phyloP scores from a whole-genome alignment of 768 basidiomycete genomes.

The Lentinula sp. region DNA sequence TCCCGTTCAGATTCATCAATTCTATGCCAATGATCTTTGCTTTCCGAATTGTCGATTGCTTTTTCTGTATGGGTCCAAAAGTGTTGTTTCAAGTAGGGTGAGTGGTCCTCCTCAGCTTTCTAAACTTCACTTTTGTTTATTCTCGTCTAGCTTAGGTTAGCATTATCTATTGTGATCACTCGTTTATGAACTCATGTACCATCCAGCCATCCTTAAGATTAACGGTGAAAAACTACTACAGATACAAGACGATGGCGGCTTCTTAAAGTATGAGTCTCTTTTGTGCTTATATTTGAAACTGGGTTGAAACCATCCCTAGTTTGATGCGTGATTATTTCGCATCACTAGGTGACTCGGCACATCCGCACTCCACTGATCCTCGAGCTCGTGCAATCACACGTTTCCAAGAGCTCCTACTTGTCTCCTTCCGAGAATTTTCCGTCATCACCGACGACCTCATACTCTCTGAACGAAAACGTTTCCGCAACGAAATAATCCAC shows the following conservation, averaged over 20 bases:
- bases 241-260: slow-evolving; percentile 94
- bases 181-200: slow-evolving; percentile 12
- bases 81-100: slow-evolving; percentile 98
- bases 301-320: slow-evolving; percentile 29
- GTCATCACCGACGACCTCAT: slow-evolving; percentile 96
- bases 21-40: slow-evolving; percentile 98
- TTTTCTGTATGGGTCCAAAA: slow-evolving; percentile 98
- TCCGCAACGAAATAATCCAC: slow-evolving; percentile 84
- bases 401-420: slow-evolving; percentile 94
- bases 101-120: slow-evolving; percentile 19
- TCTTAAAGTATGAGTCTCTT: slow-evolving; percentile 67
- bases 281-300: background rate
- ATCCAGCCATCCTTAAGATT: slow-evolving; percentile 88
- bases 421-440: slow-evolving; percentile 97
- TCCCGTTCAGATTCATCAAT: slow-evolving; percentile 63
- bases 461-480: slow-evolving; percentile 74
- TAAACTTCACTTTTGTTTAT: slow-evolving; percentile 10
- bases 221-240: slow-evolving; percentile 90
- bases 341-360: slow-evolving; percentile 88
- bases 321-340: slow-evolving; percentile 95
- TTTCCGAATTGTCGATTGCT: slow-evolving; percentile 95
- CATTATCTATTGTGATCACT: slow-evolving; percentile 8
- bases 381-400: slow-evolving; percentile 90
- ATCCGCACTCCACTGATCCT: slow-evolving; percentile 83
- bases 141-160: slow-evolving; percentile 47